Evolutionary conservation across 2,329 filamentous ascomycete genomes (phyloP).

Genomic region (Fusarium tanahbumbuense): DNA sequence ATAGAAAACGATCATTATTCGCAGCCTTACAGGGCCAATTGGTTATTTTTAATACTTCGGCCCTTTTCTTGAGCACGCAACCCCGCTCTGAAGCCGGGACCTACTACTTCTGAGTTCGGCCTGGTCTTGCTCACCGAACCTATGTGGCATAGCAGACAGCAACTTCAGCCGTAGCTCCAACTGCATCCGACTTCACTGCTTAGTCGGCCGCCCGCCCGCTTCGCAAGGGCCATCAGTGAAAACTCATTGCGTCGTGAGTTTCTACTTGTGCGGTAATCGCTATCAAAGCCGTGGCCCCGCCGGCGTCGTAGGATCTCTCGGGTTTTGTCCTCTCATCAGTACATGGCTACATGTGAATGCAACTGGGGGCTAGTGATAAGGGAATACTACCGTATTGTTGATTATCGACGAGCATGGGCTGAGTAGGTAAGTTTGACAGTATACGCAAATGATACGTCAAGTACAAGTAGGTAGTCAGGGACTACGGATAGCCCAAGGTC

Average conservation of each 20-base stretch:
- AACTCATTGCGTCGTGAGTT: neutral
- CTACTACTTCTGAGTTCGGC: conserved; percentile 1
- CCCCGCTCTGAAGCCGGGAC: conserved; percentile 11
- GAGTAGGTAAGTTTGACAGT: neutral
- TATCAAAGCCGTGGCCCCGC: conserved; percentile 11
- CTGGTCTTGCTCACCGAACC: conserved; percentile 11
- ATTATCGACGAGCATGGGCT: neutral
- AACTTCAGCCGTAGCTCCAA: conserved; percentile 25
- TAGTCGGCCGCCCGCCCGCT: conserved; percentile 41
- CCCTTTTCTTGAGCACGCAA: conserved; percentile 23
- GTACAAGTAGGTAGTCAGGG: conserved; percentile 15
- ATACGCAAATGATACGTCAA: conserved; percentile 9
- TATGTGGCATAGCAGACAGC: conserved; percentile 14
- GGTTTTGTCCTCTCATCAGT: neutral
- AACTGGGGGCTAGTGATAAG: neutral
- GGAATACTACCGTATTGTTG: conserved; percentile 4
- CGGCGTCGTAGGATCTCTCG: conserved; percentile 3
- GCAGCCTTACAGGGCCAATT: conserved; percentile 23
- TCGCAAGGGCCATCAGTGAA: conserved; percentile 10
- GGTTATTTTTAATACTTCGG: conserved; percentile 15
- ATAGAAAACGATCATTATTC: conserved; percentile 7
- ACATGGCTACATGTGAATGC: neutral
- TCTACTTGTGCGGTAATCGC: conserved; percentile 12
- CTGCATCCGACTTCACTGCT: conserved; percentile 36
- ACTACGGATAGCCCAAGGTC: conserved; percentile 1